phyloP scores from a whole-genome alignment of 1,284 basidiomycete species.

The Singerocomus inundabilis region DNA sequence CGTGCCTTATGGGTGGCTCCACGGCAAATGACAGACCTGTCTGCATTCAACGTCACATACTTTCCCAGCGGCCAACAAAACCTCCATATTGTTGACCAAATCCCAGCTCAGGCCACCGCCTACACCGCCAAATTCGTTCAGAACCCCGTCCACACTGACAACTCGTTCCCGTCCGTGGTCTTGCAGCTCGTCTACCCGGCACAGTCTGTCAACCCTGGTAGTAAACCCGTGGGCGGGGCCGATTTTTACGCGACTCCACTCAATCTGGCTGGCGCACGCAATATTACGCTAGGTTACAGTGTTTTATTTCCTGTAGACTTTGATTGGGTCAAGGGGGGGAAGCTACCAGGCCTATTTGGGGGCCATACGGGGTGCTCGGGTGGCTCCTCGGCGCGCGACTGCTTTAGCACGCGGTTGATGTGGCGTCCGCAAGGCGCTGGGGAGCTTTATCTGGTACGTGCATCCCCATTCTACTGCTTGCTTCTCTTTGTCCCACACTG shows the following conservation, averaged over 20 bases:
- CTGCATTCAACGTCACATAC: constrained; percentile 56
- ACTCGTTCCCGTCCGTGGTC: constrained; percentile 36
- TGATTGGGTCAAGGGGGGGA: constrained; percentile 68
- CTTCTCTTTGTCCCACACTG: neutral
- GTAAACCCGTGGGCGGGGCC: constrained; percentile 58
- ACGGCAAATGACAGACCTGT: constrained; percentile 53
- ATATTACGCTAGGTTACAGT: constrained; percentile 57
- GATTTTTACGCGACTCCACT: constrained; percentile 69
- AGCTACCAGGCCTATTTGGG: constrained; percentile 72
- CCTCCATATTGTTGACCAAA: constrained; percentile 51
- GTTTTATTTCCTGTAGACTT: constrained; percentile 66
- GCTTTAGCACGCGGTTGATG: constrained; percentile 76
- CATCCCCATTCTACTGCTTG: neutral
- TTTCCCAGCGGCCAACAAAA: constrained; percentile 59
- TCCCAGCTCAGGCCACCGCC: constrained; percentile 40
- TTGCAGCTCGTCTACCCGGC: constrained; percentile 64
- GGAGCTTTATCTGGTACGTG: constrained; percentile 69
- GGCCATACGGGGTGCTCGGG: constrained; percentile 67
- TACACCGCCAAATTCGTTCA: constrained; percentile 11
- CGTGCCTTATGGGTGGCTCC: constrained; percentile 51
- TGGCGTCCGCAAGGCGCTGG: constrained; percentile 63
- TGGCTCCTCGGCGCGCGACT: constrained; percentile 58
- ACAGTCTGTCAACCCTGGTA: constrained; percentile 60
- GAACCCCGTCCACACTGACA: constrained; percentile 22
- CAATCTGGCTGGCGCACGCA: constrained; percentile 45